Conservation (phyloP, 140 eudicot genomes). For the Bidens hawaiensis region DNA sequence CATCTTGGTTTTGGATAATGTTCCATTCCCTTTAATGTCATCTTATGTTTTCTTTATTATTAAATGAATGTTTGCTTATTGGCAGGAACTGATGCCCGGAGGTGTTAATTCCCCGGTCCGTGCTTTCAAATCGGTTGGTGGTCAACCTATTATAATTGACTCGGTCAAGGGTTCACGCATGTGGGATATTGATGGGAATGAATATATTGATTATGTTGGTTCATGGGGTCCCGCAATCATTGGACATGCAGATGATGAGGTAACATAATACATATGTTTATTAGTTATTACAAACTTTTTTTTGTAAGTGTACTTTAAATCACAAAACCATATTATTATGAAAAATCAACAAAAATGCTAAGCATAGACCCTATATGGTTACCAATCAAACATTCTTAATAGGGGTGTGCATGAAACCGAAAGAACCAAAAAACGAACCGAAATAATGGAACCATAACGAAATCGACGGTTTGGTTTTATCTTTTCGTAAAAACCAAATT, state of each 20-base stretch:
- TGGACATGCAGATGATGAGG: constrained; percentile 97
- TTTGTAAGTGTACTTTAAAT: neutral
- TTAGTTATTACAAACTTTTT: neutral
- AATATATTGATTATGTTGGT: constrained; percentile 91
- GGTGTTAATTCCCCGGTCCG: constrained; percentile 97
- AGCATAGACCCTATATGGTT: neutral
- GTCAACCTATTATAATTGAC: constrained; percentile 79
- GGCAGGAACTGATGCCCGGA: constrained; percentile 95
- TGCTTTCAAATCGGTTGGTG: constrained; percentile 94
- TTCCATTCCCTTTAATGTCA: neutral
- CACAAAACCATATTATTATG: neutral
- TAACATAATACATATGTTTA: constrained; percentile 1
- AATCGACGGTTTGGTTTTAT: no score
- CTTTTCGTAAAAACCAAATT: no score
- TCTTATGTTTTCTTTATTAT: neutral
- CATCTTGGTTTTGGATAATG: neutral
- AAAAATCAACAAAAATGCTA: no score
- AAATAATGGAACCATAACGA: no score
- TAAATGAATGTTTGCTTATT: constrained; percentile 1
- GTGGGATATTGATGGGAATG: constrained; percentile 96
- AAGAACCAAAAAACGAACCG: no score
- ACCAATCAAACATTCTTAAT: no score
- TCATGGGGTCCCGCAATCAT: constrained; percentile 97
- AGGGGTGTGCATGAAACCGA: no score
- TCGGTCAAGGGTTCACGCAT: constrained; percentile 90